Conservation (phyloP, 192 early-diverging fungal species). For the Coemansia sp. region DNA sequence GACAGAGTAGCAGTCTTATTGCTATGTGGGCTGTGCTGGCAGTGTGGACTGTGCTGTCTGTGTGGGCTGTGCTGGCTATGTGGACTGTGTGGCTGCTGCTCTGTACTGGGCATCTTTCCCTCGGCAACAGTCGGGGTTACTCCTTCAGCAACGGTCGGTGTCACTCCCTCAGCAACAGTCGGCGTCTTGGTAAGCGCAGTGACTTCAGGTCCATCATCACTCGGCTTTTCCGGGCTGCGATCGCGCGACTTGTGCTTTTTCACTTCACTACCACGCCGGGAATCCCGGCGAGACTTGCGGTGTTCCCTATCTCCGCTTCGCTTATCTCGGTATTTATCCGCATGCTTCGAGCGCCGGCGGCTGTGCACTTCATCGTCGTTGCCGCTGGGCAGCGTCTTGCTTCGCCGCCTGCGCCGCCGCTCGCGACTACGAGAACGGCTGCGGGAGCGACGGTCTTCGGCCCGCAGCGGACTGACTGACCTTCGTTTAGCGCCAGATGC, state of each 20-base stretch:
- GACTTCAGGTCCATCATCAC: not conserved
- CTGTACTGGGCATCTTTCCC: not conserved
- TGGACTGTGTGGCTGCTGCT: not conserved
- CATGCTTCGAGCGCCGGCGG: not conserved
- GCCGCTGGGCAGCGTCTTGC: slow-evolving; percentile 12
- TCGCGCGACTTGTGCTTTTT: not conserved
- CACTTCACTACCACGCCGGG: not conserved
- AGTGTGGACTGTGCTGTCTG: not conserved
- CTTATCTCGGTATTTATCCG: slow-evolving; percentile 3
- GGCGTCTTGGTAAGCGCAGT: not conserved
- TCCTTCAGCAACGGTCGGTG: too few species aligned
- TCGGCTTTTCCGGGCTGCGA: slow-evolving; percentile 1
- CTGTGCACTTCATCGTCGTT: not conserved
- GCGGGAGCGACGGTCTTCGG: slow-evolving; percentile 11
- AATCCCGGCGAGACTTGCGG: slow-evolving; percentile 12
- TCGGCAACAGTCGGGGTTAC: not conserved
- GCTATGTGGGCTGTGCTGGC: not conserved
- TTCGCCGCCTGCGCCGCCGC: slow-evolving; percentile 10
- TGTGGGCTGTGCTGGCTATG: not conserved
- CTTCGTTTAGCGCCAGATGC: slow-evolving; percentile 13
- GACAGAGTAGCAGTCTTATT: not conserved
- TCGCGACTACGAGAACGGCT: slow-evolving; percentile 7
- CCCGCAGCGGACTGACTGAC: slow-evolving; percentile 24
- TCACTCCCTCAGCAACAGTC: too few species aligned
- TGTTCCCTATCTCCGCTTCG: slow-evolving; percentile 2